These are phyloP conservation scores for Podaxis sp. DNA, from an alignment of 768 basidiomycete species.

Conservation along the genomic window DNA sequence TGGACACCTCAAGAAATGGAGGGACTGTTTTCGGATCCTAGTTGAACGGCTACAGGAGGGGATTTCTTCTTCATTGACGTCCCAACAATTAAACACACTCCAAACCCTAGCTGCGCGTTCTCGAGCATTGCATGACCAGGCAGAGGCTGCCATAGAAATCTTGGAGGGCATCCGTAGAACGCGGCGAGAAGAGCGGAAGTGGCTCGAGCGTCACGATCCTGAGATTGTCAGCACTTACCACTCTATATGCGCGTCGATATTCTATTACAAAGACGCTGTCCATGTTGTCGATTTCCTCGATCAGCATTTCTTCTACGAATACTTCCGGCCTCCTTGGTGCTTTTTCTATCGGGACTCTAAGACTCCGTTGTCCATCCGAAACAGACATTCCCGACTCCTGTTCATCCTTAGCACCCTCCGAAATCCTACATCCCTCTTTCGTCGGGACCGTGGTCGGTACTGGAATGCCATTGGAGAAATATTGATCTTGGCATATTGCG, in stretches of 20 bases:
- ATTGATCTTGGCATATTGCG: conserved; percentile 8
- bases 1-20: conserved; percentile 1
- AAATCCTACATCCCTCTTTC: conserved; percentile 1
- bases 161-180: not conserved
- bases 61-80: not conserved
- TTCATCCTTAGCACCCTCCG: conserved; percentile 1
- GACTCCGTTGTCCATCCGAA: not conserved
- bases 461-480: not conserved
- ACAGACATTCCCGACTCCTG: conserved; percentile 18
- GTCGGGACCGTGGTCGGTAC: not conserved
- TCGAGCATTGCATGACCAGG: not conserved
- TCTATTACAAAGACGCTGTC: conserved; percentile 6
- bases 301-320: conserved; percentile 3
- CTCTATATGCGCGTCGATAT: conserved; percentile 1
- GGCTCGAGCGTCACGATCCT: not conserved
- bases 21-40: conserved; percentile 27
- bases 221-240: not conserved
- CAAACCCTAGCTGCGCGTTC: not conserved
- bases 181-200: not conserved
- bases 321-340: conserved; percentile 10
- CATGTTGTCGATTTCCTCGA: conserved; percentile 8
- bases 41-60: conserved; percentile 20
- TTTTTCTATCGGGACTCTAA: not conserved
- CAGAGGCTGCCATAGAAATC: conserved; percentile 1
- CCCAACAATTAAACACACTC: not conserved